phyloP scores from a whole-genome alignment of 148 eudicot species.

The Persicaria tinctoria region DNA sequence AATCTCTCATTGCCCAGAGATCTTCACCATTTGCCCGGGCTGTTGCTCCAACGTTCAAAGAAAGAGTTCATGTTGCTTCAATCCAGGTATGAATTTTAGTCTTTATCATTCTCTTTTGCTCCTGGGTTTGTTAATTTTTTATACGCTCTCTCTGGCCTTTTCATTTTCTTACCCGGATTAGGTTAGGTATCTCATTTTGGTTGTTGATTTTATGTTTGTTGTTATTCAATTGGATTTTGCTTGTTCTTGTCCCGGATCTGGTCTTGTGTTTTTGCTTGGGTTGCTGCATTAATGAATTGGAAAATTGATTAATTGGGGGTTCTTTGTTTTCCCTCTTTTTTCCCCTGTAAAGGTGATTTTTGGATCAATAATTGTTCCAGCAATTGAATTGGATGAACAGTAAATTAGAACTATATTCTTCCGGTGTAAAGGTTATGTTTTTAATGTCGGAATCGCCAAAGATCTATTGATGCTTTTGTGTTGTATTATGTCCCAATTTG shows the following conservation, averaged over 20 bases:
- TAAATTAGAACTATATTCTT: neutral
- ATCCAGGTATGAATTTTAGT: neutral
- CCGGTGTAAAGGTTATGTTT: neutral
- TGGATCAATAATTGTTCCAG: neutral
- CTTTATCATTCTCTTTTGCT: neutral
- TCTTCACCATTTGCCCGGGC: conserved; percentile 5
- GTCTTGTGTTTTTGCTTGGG: neutral
- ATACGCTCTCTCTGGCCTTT: neutral
- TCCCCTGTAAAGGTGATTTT: neutral
- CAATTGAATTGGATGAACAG: neutral
- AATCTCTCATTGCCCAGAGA: no score
- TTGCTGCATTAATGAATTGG: conserved; percentile 1
- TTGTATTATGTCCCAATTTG: neutral
- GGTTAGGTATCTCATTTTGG: neutral
- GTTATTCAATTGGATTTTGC: neutral
- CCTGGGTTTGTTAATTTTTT: neutral
- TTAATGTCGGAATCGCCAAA: neutral
- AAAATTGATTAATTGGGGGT: neutral
- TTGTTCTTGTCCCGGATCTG: conserved; percentile 3
- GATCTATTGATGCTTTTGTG: neutral
- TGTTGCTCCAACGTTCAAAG: neutral
- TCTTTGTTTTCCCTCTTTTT: neutral
- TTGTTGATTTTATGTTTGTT: neutral
- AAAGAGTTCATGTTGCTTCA: conserved; percentile 7
- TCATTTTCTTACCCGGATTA: neutral